These are phyloP conservation scores for Raddia distichophylla DNA, from an alignment of 176 grass and related monocot species.

Conservation along the genomic window DNA sequence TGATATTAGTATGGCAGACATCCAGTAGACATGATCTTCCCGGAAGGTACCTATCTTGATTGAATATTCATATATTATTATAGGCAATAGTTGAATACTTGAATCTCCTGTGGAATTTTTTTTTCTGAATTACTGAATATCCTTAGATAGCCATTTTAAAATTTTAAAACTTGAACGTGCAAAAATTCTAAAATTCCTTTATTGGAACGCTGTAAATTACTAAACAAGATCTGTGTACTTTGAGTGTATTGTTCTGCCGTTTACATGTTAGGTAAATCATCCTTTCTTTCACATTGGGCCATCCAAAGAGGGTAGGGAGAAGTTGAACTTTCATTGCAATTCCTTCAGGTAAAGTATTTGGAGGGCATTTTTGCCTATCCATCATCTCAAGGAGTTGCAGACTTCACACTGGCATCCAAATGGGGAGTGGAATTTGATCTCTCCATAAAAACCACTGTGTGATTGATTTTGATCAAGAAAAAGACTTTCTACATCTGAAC, in stretches of 20 bases:
- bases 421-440: neutral
- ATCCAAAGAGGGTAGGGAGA: neutral
- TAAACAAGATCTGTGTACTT: neutral
- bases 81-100: neutral
- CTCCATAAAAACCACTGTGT: neutral
- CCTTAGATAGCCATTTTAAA: neutral
- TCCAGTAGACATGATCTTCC: neutral
- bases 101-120: neutral
- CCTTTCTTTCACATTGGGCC: neutral
- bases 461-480: neutral
- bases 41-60: conserved; percentile 41
- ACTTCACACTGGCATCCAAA: neutral
- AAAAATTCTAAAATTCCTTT: neutral
- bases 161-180: neutral
- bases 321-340: neutral
- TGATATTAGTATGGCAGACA: neutral
- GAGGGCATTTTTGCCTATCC: neutral
- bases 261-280: neutral
- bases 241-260: neutral
- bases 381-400: neutral
- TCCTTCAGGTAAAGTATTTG: conserved; percentile 7
- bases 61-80: neutral
- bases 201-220: neutral
- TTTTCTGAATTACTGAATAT: neutral
- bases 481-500: conserved; percentile 7